phyloP scores from a whole-genome alignment of 768 basidiomycete species.

The Myochromella boudieri region DNA sequence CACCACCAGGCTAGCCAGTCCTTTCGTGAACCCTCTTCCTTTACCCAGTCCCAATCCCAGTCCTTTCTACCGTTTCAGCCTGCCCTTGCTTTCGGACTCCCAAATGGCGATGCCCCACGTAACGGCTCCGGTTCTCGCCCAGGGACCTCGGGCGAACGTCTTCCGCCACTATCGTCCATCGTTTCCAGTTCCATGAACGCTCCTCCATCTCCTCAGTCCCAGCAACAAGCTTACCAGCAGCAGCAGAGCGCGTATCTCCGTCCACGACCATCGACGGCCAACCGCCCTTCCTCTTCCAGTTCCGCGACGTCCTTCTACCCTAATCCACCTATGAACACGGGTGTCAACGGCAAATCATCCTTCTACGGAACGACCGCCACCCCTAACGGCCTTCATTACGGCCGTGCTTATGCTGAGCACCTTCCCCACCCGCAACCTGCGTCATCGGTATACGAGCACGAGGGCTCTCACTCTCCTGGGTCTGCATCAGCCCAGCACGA shows the following conservation, averaged over 20 bases:
- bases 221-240: slow-evolving; percentile 35
- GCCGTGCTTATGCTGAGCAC: slow-evolving; percentile 30
- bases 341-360: slow-evolving; percentile 4
- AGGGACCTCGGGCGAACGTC: slow-evolving; percentile 59
- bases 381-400: slow-evolving; percentile 39
- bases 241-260: slow-evolving; percentile 8
- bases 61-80: slow-evolving; percentile 67
- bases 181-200: slow-evolving; percentile 62
- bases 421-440: slow-evolving; percentile 21
- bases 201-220: slow-evolving; percentile 47
- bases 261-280: slow-evolving; percentile 6
- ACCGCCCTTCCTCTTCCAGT: slow-evolving; percentile 9
- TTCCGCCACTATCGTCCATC: slow-evolving; percentile 63
- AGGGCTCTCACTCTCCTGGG: slow-evolving; percentile 28
- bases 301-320: slow-evolving; percentile 12
- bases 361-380: slow-evolving; percentile 8
- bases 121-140: slow-evolving; percentile 29
- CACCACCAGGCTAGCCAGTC: slow-evolving; percentile 22
- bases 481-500: slow-evolving; percentile 35
- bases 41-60: slow-evolving; percentile 55
- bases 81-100: slow-evolving; percentile 29
- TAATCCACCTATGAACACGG: background rate
- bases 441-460: slow-evolving; percentile 29
- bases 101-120: slow-evolving; percentile 27
- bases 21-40: slow-evolving; percentile 60